Evolutionary conservation across 176 grass and related monocot genomes (phyloP).

Genomic region (Panicum miliaceum): DNA sequence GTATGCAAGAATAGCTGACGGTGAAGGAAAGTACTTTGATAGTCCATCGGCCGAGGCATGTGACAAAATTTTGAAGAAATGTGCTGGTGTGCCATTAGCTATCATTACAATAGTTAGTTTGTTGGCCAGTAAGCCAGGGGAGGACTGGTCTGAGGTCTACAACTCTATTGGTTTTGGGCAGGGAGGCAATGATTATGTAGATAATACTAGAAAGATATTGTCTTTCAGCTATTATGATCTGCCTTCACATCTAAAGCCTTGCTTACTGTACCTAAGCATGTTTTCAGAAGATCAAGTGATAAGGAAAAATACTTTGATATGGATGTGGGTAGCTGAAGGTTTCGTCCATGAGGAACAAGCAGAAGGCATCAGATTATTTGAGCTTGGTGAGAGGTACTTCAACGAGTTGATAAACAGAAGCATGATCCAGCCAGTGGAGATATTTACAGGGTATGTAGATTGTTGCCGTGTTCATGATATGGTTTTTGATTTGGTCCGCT

Average conservation of each 20-base stretch:
- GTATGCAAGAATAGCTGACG: neutral
- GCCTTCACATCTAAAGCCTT: neutral
- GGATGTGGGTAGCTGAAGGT: neutral
- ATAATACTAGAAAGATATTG: neutral
- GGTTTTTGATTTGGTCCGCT: constrained; percentile 18
- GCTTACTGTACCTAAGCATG: neutral
- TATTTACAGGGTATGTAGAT: neutral
- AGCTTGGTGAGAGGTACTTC: neutral
- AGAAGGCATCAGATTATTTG: neutral
- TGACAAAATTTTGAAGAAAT: neutral
- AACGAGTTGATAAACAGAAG: neutral
- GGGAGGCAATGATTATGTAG: neutral
- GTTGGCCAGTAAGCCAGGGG: neutral
- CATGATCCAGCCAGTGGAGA: neutral
- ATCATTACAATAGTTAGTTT: neutral
- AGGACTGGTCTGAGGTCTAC: neutral
- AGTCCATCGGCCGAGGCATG: neutral
- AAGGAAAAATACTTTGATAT: neutral
- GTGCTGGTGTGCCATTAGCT: neutral
- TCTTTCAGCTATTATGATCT: neutral
- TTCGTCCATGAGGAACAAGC: neutral
- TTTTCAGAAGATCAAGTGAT: neutral
- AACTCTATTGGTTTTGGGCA: neutral
- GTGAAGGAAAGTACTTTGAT: neutral
- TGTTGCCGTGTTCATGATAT: constrained; percentile 23